phyloP scores from a whole-genome alignment of 139 green algal genomes.

The Nannochloris sp. region DNA sequence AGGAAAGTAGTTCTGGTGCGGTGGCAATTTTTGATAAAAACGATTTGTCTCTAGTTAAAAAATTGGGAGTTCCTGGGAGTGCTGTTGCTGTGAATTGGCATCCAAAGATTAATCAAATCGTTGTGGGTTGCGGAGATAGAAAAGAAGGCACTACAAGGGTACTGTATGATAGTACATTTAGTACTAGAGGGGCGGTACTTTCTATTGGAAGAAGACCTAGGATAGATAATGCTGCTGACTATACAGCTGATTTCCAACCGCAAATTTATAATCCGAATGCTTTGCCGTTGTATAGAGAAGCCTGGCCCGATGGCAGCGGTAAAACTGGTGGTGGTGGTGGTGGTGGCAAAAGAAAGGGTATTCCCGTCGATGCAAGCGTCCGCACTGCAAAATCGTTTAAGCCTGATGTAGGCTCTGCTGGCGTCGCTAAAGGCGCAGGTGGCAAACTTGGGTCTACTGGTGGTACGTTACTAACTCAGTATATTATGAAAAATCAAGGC shows the following conservation, averaged over 20 bases:
- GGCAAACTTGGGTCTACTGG: slow-evolving; percentile 65
- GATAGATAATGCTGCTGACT: slow-evolving; percentile 47
- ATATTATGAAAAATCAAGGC: slow-evolving; percentile 74
- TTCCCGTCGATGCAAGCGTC: neutral
- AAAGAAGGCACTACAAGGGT: slow-evolving; percentile 47
- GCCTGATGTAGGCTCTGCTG: slow-evolving; percentile 53
- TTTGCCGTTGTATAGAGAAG: slow-evolving; percentile 73
- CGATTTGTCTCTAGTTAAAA: slow-evolving; percentile 38
- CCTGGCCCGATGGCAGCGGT: slow-evolving; percentile 29
- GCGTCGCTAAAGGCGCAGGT: slow-evolving; percentile 39
- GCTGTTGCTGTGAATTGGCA: slow-evolving; percentile 78
- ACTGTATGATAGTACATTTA: slow-evolving; percentile 75
- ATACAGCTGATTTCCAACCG: slow-evolving; percentile 37
- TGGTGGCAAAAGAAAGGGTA: slow-evolving; percentile 27
- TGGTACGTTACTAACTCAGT: slow-evolving; percentile 79
- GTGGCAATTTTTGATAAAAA: slow-evolving; percentile 41
- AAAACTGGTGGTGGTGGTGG: slow-evolving; percentile 23
- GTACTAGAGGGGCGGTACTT: slow-evolving; percentile 65
- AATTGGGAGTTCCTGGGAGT: slow-evolving; percentile 47
- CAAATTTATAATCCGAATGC: slow-evolving; percentile 78
- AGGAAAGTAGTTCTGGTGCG: slow-evolving; percentile 22
- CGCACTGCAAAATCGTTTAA: slow-evolving; percentile 33
- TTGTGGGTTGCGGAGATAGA: slow-evolving; percentile 64
- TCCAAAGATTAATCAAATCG: slow-evolving; percentile 86
- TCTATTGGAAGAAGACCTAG: slow-evolving; percentile 46